Evolutionary conservation across 2,329 filamentous ascomycete genomes (phyloP), one percentile per base, ranked within the genome.

Genomic region (Ilyonectria robusta): DNA sequence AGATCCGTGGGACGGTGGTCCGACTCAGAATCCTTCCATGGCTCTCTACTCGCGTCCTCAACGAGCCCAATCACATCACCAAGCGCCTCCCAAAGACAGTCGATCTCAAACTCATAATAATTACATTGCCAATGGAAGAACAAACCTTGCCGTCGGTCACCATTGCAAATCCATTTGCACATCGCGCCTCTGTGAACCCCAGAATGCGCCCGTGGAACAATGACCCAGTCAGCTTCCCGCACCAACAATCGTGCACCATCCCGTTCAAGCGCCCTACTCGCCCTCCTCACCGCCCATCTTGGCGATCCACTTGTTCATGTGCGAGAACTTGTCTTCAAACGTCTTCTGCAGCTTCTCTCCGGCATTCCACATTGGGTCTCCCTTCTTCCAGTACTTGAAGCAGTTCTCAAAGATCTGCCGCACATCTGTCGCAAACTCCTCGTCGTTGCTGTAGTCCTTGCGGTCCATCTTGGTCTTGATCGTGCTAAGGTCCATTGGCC

Each of bases 361-460:
- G 1, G 86, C 83, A 0, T 76, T 74, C 80, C 84, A 90, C 80
- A 91, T 88, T 0, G 83, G 82, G 56, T 88, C 85, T 29, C 82
- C 82, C 67, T 84, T 83, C 54, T 81, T 85, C 87, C 89, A 91
- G 78, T 91, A 91, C n/a, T 84, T 85, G 77, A 88, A 90, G 77
- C 88, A 91, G 76, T 91, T 91, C 29, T 84, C 79, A 65, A 91
- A 91, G 40, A 91, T 91, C 73, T 89, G 87, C 7, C 87, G 85
- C 74, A 91, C 84, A 77, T 91, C 89, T 3, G 77, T 78, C 42
- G 85, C 76, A 70, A 91, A 91, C 59, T 89, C 86, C 4, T 85
- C 82, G 8, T 88, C 84, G 56, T 79, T 82, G 3, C 64, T 73
- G 75, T 91, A 91, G 71, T 86, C 84, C 21, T 77, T 78, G 15